A percentile compares a stretch with the other conserved stretches of the same genome.
phyloP scores from a whole-genome alignment of 73 alveolate genomes.

The Diophrys appendiculata region DNA sequence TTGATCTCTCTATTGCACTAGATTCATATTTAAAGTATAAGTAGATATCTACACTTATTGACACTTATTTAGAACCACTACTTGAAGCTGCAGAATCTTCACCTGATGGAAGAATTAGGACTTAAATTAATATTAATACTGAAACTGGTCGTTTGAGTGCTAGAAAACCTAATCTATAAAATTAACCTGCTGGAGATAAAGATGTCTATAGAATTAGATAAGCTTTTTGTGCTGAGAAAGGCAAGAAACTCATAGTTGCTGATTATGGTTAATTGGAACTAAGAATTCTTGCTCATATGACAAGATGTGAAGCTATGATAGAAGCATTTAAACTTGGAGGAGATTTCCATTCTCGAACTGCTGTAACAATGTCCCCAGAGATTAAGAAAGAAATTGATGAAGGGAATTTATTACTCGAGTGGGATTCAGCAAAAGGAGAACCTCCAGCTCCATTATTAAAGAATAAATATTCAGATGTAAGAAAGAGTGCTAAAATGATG shows the following conservation, averaged over 20 bases:
- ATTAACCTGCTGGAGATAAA: constrained; percentile 86
- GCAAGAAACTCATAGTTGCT: constrained; percentile 87
- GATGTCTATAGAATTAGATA: constrained; percentile 82
- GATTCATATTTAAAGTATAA: constrained; percentile 64
- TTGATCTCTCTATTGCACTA: constrained; percentile 68
- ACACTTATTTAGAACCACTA: constrained; percentile 80
- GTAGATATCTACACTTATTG: constrained; percentile 68
- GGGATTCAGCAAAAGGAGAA: constrained; percentile 84
- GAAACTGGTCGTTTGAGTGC: constrained; percentile 94
- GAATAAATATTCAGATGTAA: constrained; percentile 80
- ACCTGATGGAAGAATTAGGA: constrained; percentile 75
- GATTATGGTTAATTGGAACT: constrained; percentile 96
- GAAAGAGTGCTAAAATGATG: constrained; percentile 93
- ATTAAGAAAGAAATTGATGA: constrained; percentile 74
- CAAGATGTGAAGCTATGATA: constrained; percentile 90
- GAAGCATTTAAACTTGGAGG: constrained; percentile 90
- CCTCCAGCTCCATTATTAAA: constrained; percentile 89
- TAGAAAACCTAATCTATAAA: constrained; percentile 89
- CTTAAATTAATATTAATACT: constrained; percentile 86
- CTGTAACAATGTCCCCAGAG: constrained; percentile 84
- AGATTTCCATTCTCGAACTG: constrained; percentile 79
- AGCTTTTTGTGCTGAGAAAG: constrained; percentile 81
- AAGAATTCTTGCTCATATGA: constrained; percentile 93
- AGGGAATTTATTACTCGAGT: constrained; percentile 84
- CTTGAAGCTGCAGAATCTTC: constrained; percentile 50